Evolutionary conservation across 345 rosid genomes (phyloP), one percentile per base, ranked within the genome.

Genomic region (Crucihimalaya himalaica): DNA sequence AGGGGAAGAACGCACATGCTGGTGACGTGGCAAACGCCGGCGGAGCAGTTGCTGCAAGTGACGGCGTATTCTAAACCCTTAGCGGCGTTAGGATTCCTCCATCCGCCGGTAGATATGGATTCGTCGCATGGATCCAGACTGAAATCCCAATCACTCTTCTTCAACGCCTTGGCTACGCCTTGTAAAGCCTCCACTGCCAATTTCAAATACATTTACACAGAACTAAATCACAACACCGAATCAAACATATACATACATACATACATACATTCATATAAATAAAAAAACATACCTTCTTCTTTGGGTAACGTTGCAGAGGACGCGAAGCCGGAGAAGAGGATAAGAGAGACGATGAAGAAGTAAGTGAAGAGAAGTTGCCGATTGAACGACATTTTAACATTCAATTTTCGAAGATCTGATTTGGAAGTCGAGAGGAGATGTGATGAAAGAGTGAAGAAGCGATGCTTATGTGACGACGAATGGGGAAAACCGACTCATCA

Each of bases 91-190:
- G 1, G 15, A 7, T 18, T 3, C 1, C 37, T 71, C 96, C 93
- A 87, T 9, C 86, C 83, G 6, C 73, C 76, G 0, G 31, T 5
- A 2, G 54, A 2, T 7, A 60, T 45, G 56, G 52, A 5, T 2
- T 0, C 37, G 76, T 79, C 73, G 72, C 92, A 88, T 16, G 90
- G 92, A 79, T 91, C 87, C 8, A 80, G 81, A 8, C 13, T 40
- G 48, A 85, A 90, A 12, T 85, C 51, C 93, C 93, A 90, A 11
- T 70, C 40, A 6, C 0, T 77, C 68, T 86, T 87, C 63, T 85
- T 82, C 45, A 90, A 18, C 15, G 45, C 83, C 65, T 51, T 79
- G 23, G 69, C 86, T 79, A 88, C 71, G 12, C 70, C 80, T 35
- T 35, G 63, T 34, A 90, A 57, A 45, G 82, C 82, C 14, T 84